Percentiles rank a stretch among this genome's conserved stretches.
phyloP scores from a whole-genome alignment of 2,329 filamentous ascomycete genomes.

The Colletotrichum caudatum region DNA sequence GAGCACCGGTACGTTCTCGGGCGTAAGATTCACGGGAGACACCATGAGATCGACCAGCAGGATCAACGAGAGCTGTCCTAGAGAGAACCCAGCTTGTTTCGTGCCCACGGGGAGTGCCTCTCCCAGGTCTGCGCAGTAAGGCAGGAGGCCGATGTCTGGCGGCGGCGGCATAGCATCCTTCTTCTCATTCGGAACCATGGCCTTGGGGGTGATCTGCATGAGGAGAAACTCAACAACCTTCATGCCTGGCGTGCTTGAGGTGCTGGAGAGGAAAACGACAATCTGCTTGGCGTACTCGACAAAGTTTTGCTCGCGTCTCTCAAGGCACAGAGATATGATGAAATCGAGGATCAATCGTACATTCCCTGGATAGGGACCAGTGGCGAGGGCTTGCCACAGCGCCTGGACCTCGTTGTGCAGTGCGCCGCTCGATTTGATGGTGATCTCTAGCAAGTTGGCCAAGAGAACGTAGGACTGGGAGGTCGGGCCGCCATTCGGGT shows the following conservation, averaged over 20 bases:
- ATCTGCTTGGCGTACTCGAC: constrained; percentile 99
- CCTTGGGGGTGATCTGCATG: constrained; percentile 90
- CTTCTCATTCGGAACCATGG: constrained; percentile 96
- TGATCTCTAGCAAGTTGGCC: constrained; percentile 95
- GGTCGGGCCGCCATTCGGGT: constrained; percentile 91
- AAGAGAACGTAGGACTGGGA: constrained; percentile 94
- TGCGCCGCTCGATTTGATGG: constrained; percentile 87
- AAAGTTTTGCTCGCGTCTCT: constrained; percentile 96
- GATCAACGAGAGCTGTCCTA: constrained; percentile 93
- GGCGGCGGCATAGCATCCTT: constrained; percentile 75
- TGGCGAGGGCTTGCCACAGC: constrained; percentile 95
- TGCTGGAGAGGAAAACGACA: constrained; percentile 94
- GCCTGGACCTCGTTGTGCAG: constrained; percentile 98
- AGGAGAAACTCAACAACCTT: constrained; percentile 96
- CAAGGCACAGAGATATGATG: constrained; percentile 92
- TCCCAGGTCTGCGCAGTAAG: constrained; percentile 88
- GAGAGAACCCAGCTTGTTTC: constrained; percentile 91
- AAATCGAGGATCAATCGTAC: constrained; percentile 96
- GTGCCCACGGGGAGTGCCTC: constrained; percentile 86
- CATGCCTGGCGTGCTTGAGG: constrained; percentile 76
- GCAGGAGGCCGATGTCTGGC: constrained; percentile 78
- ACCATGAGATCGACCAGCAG: constrained; percentile 97
- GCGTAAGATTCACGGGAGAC: constrained; percentile 82
- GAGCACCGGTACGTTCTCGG: constrained; percentile 85
- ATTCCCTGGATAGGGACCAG: constrained; percentile 91